Base-by-base conservation (phyloP, 805 yeast genomes). In the Limtongia smithiae region DNA sequence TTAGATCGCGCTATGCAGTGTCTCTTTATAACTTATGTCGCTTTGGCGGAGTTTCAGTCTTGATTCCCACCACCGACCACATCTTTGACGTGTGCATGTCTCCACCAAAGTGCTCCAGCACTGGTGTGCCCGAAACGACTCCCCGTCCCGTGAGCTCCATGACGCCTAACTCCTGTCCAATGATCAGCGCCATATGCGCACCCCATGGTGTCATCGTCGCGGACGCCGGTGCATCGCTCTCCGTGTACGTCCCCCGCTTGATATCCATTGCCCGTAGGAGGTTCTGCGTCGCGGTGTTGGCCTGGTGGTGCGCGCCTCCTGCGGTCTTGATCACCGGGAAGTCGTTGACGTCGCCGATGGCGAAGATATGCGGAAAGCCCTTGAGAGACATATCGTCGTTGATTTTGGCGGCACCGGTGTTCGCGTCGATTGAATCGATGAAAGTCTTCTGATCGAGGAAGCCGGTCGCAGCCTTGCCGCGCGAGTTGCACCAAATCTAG, bases 261-360 rank as follows among this genome's bases (percentile, higher is more conserved):
- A 41, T 22, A n/a, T 32, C 32, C 21, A 48, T 18, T 27, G 30
- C 44, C 9, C 44, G 37, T 9, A 27, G 31, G n/a, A 48, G 20
- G 40, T 48, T 48, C 37, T 28, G 40, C 21, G 52, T 44, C 9
- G 42, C 42, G 7, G 32, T 37, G 14, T 20, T 14, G 18, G 20
- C 39, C 24, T 48, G 52, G 24, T 35, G 25, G 12, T 38, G 15
- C 20, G 52, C 52, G 7, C 52, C 52, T 12, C 52, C 48, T 3
- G 52, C 52, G 15, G 52, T 48, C 27, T 48, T 48, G 35, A 48
- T 48, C 14, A 43, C 48, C 12, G 48, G 48, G 28, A 43, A 37
- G 28, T 48, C 48, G 35, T 48, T 48, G 14, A 25, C 52, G 40
- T 48, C 52, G 33, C 52, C 52, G 25, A 48, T 20, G 4, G 52